Conservation (phyloP, 768 basidiomycete species). For the Pisolithus albus region DNA sequence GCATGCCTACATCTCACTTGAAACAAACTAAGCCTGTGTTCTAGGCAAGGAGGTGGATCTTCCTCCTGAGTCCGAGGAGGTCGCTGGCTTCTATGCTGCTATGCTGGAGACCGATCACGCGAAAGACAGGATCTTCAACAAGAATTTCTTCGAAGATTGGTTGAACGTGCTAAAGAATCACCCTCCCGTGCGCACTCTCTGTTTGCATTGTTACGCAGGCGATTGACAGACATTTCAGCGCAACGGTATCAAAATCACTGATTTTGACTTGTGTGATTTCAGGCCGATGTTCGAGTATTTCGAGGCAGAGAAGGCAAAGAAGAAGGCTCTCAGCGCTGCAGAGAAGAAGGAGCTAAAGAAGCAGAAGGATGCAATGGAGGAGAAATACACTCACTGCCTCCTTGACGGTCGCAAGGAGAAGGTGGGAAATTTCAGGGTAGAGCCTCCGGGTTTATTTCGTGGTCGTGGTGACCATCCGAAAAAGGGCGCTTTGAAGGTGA, state of each 20-base stretch:
- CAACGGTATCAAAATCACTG: conserved; percentile 66
- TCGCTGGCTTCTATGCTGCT: conserved; percentile 92
- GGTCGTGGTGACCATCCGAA: conserved; percentile 98
- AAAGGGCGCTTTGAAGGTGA: conserved; percentile 91
- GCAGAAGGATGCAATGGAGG: conserved; percentile 75
- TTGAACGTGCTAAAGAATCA: conserved; percentile 64
- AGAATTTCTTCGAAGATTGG: conserved; percentile 96
- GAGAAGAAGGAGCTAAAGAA: conserved; percentile 93
- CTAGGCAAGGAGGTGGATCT: conserved; percentile 75
- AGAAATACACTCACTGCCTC: conserved; percentile 77
- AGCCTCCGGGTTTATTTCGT: conserved; percentile 97
- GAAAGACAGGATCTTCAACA: conserved; percentile 79
- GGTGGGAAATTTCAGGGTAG: conserved; percentile 95
- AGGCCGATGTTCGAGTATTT: conserved; percentile 90
- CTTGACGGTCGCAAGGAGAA: conserved; percentile 97
- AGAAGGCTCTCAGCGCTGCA: conserved; percentile 75
- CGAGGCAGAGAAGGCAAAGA: conserved; percentile 87
- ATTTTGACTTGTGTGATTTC: conserved; percentile 85
- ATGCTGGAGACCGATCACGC: conserved; percentile 92
- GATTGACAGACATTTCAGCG: conserved; percentile 34
- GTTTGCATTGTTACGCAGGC: conserved; percentile 2
- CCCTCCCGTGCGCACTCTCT: conserved; percentile 64
- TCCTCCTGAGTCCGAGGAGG: conserved; percentile 86
- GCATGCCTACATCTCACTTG: conserved; percentile 18
- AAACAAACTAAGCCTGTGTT: conserved; percentile 13